These are phyloP conservation scores for Pholiota microspora DNA, from an alignment of 768 basidiomycete genomes.

Conservation along the genomic window DNA sequence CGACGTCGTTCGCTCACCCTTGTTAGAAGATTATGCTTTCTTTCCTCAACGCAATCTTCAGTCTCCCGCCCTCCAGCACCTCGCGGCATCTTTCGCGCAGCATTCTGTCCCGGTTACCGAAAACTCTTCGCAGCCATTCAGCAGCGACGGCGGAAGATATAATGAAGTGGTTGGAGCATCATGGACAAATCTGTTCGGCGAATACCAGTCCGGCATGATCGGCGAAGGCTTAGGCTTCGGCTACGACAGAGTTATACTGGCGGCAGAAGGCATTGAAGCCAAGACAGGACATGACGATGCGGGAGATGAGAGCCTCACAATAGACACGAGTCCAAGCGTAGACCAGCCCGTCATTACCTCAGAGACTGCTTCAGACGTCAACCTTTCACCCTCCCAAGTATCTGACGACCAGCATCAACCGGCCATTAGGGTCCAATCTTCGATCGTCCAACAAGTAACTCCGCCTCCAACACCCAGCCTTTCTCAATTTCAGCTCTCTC, in stretches of 20 bases:
- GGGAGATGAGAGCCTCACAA: slow-evolving; percentile 10
- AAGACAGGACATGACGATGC: slow-evolving; percentile 6
- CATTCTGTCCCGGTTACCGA: neutral
- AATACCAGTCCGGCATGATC: slow-evolving; percentile 2
- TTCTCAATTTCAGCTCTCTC: neutral
- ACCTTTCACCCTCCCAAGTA: neutral
- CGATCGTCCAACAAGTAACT: neutral
- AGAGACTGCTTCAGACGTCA: slow-evolving; percentile 1
- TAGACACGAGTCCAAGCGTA: slow-evolving; percentile 10
- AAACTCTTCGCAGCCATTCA: neutral
- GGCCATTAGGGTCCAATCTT: neutral
- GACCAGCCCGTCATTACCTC: neutral
- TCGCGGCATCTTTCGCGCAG: neutral
- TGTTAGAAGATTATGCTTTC: slow-evolving; percentile 11
- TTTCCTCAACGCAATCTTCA: slow-evolving; percentile 10
- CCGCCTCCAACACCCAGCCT: neutral
- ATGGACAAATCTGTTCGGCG: neutral
- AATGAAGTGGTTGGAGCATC: neutral
- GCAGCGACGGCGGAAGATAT: neutral
- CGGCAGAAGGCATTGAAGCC: slow-evolving; percentile 13
- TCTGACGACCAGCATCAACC: neutral
- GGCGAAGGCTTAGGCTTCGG: slow-evolving; percentile 14
- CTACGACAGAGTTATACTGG: slow-evolving; percentile 14
- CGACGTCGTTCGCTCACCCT: slow-evolving; percentile 18
- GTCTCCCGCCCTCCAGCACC: neutral